Percentiles rank a stretch among this genome's conserved stretches.
phyloP scores from a whole-genome alignment of 148 eudicot genomes.

The Chenopodium quinoa region DNA sequence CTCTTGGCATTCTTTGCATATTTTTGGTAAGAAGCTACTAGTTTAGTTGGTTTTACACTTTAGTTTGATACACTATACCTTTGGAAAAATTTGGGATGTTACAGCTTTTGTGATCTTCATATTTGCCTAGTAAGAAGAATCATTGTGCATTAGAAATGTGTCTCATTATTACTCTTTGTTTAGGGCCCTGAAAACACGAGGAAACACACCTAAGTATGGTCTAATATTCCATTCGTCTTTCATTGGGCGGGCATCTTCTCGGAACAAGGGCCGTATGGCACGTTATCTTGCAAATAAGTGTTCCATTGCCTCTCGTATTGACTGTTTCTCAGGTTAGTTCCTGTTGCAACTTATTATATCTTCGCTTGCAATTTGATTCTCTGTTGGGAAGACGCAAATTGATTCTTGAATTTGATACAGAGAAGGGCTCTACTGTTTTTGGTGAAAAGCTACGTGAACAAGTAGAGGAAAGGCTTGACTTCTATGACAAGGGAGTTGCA shows the following conservation, averaged over 20 bases:
- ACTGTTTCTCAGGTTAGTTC: slow-evolving; percentile 80
- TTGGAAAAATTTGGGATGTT: not conserved
- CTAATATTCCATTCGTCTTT: slow-evolving; percentile 98
- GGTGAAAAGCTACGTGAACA: slow-evolving; percentile 95
- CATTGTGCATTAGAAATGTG: not conserved
- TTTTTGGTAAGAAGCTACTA: not conserved
- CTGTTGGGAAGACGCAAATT: not conserved
- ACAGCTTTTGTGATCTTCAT: no score
- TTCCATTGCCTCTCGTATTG: slow-evolving; percentile 93
- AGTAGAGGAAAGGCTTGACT: slow-evolving; percentile 92
- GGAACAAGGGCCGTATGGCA: slow-evolving; percentile 96
- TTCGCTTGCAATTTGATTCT: not conserved
- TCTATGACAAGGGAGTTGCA: slow-evolving; percentile 98
- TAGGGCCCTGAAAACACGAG: slow-evolving; percentile 91
- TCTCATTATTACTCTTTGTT: slow-evolving; percentile 9
- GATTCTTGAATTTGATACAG: slow-evolving; percentile 35
- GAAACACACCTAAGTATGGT: slow-evolving; percentile 97
- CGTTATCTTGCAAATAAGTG: slow-evolving; percentile 99
- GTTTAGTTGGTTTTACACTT: no score
- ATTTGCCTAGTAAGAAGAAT: not conserved
- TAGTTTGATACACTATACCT: not conserved
- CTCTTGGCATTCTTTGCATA: not conserved
- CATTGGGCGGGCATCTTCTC: slow-evolving; percentile 95
- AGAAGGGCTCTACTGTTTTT: slow-evolving; percentile 61
- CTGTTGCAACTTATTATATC: not conserved